Base-by-base conservation (phyloP, 2,329 filamentous ascomycete genomes). In the Cordyceps fumosorosea region DNA sequence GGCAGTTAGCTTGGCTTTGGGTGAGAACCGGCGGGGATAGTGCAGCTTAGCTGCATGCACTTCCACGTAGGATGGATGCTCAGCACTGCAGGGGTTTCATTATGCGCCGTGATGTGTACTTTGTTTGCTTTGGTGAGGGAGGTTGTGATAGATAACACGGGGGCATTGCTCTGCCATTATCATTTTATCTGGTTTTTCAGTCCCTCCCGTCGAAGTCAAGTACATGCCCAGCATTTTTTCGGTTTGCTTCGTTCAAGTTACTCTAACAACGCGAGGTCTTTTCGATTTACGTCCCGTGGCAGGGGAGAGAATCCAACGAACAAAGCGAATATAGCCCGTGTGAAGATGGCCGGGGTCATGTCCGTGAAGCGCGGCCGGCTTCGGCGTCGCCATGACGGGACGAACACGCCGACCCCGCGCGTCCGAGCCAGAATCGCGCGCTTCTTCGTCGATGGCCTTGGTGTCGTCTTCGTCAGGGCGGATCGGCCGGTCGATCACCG, bases 21-120 rank as follows among this genome's bases (percentile, higher is more conserved):
- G 22, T 22, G 18, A 26, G 22, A 26, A 37, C 6, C 37, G 12
- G 18, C 29, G 48, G 11, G n/a, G 26, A 29, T 6, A 29, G 18
- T 20, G 5, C 20, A n/a, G 14, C n/a, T 58, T 42, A 26, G 44
- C 56, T 50, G 56, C 56, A 58, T 20, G 44, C 29, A 40, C 29
- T 42, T 51, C 20, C 20, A 20, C 18, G 45, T 18, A 50, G 50
- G 20, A 22, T 40, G 44, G 14, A 44, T 58, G 56, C 12, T 45
- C 44, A 26, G 29, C 29, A 18, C 24, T 22, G 20, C 56, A 37
- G 56, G 29, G 29, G 2, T 16, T 42, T 12, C 50, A 20, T 48
- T 14, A 56, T 47, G 54, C 54, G 20, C 56, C 56, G 45, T 50
- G 44, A 47, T 50, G 56, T 58, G 56, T 48, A 47, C 32, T 16